phyloP scores from a whole-genome alignment of 1,284 basidiomycete genomes.

The Porogramme epimiltina region DNA sequence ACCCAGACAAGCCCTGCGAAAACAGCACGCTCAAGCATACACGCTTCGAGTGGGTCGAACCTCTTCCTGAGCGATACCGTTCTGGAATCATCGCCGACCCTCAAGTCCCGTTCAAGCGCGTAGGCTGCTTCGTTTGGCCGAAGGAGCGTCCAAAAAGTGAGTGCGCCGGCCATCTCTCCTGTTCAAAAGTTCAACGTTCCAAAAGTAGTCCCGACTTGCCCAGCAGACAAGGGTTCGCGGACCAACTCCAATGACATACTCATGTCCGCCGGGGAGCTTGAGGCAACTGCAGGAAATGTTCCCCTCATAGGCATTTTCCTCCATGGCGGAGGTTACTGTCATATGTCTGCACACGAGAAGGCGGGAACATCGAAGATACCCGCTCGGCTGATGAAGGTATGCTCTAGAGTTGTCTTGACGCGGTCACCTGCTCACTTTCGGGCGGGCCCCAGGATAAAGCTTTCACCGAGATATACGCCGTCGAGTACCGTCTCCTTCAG shows the following conservation, averaged over 20 bases:
- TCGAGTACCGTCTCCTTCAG: constrained; percentile 53
- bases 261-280: constrained; percentile 16
- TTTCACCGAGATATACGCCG: constrained; percentile 47
- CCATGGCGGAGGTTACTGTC: constrained; percentile 56
- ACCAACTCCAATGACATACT: not conserved
- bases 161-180: not conserved
- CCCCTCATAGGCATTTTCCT: constrained; percentile 49
- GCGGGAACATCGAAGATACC: constrained; percentile 51
- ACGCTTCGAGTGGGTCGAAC: constrained; percentile 48
- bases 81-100: constrained; percentile 44
- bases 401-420: not conserved
- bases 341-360: constrained; percentile 55
- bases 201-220: constrained; percentile 13
- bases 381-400: constrained; percentile 41
- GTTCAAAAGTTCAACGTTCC: not conserved
- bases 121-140: constrained; percentile 52
- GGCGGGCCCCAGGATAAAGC: constrained; percentile 27
- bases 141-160: constrained; percentile 30
- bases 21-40: constrained; percentile 42
- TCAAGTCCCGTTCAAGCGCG: constrained; percentile 41
- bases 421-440: not conserved
- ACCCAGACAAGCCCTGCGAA: constrained; percentile 39
- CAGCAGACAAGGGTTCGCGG: not conserved
- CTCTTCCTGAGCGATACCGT: constrained; percentile 39
- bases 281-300: constrained; percentile 24